Percentiles rank a stretch among this genome's conserved stretches.
These are phyloP conservation scores for Fusarium avenaceum DNA, from an alignment of 2,329 filamentous ascomycete species.

Conservation along the genomic window DNA sequence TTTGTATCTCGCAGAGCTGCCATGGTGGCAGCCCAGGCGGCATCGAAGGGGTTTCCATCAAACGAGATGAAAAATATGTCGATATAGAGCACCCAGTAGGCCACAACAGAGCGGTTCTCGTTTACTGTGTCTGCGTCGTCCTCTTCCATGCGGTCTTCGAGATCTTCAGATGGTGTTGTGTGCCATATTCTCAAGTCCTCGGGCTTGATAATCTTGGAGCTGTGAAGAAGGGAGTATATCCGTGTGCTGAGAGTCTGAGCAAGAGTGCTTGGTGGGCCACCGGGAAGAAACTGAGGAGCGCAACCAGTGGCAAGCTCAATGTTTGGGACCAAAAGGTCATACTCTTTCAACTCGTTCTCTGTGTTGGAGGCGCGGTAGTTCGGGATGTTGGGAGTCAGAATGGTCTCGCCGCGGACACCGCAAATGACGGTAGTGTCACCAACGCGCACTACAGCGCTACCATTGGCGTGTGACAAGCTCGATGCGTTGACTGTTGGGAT, in stretches of 20 bases:
- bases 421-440: constrained; percentile 97
- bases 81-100: constrained; percentile 95
- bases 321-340: constrained; percentile 89
- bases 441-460: constrained; percentile 87
- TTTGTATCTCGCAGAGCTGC: constrained; percentile 84
- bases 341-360: constrained; percentile 67
- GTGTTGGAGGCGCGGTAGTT: constrained; percentile 66
- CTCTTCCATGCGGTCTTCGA: constrained; percentile 57
- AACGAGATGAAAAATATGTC: constrained; percentile 95
- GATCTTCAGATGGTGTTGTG: constrained; percentile 63
- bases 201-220: constrained; percentile 74
- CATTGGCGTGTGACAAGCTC: constrained; percentile 89
- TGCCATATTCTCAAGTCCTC: constrained; percentile 82
- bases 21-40: constrained; percentile 86
- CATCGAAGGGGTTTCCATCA: constrained; percentile 92
- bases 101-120: constrained; percentile 71
- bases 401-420: constrained; percentile 87
- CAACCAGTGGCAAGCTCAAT: constrained; percentile 93
- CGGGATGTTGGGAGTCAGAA: constrained; percentile 80
- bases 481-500: constrained; percentile 82
- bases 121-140: constrained; percentile 52
- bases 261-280: constrained; percentile 81
- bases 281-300: constrained; percentile 86
- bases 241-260: constrained; percentile 89
- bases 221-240: constrained; percentile 81